These are phyloP conservation scores for Striga hermonthica DNA, from an alignment of 305 asterid species.

Conservation along the genomic window DNA sequence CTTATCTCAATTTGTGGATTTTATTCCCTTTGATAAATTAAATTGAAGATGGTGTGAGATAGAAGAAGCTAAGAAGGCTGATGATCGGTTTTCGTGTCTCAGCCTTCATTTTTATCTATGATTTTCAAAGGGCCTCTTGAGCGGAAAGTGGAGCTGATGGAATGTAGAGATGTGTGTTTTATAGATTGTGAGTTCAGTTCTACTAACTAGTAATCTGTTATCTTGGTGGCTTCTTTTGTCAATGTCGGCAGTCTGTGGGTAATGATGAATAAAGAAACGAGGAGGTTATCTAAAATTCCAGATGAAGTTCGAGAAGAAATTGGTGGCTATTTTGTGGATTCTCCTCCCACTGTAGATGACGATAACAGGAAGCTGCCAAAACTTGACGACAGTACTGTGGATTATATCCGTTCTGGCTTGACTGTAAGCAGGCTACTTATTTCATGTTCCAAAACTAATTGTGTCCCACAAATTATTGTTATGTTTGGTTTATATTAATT, in stretches of 20 bases:
- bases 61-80: conserved; percentile 21
- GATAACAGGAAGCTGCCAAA: conserved; percentile 86
- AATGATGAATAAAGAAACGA: conserved; percentile 97
- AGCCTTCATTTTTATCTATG: conserved; percentile 16
- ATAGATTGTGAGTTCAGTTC: conserved; percentile 11
- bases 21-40: conserved; percentile 15
- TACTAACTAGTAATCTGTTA: conserved; percentile 22
- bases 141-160: conserved; percentile 1
- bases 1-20: background rate
- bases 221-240: conserved; percentile 21
- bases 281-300: conserved; percentile 86
- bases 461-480: conserved; percentile 8
- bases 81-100: conserved; percentile 18
- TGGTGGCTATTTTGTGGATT: conserved; percentile 69
- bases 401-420: conserved; percentile 64
- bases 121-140: conserved; percentile 3
- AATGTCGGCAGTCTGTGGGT: conserved; percentile 66
- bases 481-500: background rate
- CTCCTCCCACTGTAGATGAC: conserved; percentile 83
- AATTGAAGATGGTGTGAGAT: conserved; percentile 20
- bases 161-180: background rate
- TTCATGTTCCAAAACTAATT: background rate
- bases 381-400: conserved; percentile 73
- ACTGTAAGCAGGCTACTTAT: conserved; percentile 54
- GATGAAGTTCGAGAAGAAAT: conserved; percentile 93